These are phyloP conservation scores for Trypanosoma avium DNA, from an alignment of 208 protist genomes.

Conservation along the genomic window DNA sequence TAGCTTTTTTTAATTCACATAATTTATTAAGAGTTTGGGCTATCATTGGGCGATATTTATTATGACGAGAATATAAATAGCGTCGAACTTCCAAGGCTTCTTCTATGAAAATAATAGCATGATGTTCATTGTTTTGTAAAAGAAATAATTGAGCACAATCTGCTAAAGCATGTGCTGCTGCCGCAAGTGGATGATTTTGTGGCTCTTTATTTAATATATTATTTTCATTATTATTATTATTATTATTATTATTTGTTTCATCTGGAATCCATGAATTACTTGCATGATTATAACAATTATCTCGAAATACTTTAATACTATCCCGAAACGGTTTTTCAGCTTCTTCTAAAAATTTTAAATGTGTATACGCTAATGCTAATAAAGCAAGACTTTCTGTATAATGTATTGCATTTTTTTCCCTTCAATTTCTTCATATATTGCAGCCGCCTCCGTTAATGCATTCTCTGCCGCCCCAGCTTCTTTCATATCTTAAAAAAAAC, in stretches of 20 bases:
- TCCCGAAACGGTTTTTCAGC: slow-evolving; percentile 91
- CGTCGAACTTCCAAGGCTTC: slow-evolving; percentile 87
- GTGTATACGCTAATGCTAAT: slow-evolving; percentile 80
- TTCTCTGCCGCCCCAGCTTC: slow-evolving; percentile 87
- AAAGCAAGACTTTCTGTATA: slow-evolving; percentile 85
- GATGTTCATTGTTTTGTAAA: slow-evolving; percentile 56
- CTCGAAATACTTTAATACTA: slow-evolving; percentile 80
- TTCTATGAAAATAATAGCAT: slow-evolving; percentile 82
- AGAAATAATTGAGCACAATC: slow-evolving; percentile 87
- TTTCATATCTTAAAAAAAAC: slow-evolving; percentile 91
- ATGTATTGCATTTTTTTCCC: slow-evolving; percentile 62
- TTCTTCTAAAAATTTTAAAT: slow-evolving; percentile 86
- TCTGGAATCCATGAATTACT: slow-evolving; percentile 79
- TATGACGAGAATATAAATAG: slow-evolving; percentile 74
- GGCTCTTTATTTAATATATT: slow-evolving; percentile 51
- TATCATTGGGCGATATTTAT: slow-evolving; percentile 88
- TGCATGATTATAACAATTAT: slow-evolving; percentile 80
- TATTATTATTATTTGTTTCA: slow-evolving; percentile 5
- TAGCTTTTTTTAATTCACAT: slow-evolving; percentile 80
- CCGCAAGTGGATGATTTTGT: slow-evolving; percentile 77
- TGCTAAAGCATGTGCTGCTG: slow-evolving; percentile 80
- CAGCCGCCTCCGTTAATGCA: slow-evolving; percentile 84
- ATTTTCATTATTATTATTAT: not conserved
- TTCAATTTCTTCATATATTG: slow-evolving; percentile 87
- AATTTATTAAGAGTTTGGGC: slow-evolving; percentile 91